Percentiles rank a stretch among this genome's conserved stretches.
Evolutionary conservation across 208 protist species (phyloP).

Genomic region (Jaenimonas drosophilae): DNA sequence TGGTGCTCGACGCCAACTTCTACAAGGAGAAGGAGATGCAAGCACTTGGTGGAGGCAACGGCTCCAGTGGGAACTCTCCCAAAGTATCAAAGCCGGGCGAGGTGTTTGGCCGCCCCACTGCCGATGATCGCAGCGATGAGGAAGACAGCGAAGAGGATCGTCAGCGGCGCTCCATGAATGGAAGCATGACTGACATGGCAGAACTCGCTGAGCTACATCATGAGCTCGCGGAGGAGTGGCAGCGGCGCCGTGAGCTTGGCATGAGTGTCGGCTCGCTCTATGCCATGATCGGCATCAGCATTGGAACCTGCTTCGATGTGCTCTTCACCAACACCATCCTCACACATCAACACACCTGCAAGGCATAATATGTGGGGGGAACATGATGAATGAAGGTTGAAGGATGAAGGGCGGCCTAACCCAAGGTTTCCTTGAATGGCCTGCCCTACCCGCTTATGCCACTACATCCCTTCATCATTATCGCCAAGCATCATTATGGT

Average conservation of each 20-base stretch:
- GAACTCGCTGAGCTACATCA: neutral
- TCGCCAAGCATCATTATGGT: no score
- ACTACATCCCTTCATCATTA: no score
- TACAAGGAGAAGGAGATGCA: neutral
- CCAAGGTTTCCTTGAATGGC: no score
- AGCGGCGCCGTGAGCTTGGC: conserved; percentile 59
- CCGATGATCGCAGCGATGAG: neutral
- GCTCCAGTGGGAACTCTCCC: no score
- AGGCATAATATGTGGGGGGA: no score
- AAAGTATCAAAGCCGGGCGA: neutral
- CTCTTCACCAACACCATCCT: conserved; percentile 73
- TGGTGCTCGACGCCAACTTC: neutral
- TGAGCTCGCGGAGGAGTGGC: conserved; percentile 21
- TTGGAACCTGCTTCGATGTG: conserved; percentile 52
- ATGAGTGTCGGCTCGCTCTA: conserved; percentile 81
- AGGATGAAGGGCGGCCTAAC: no score
- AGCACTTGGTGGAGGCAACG: neutral
- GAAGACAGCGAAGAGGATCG: conserved; percentile 2
- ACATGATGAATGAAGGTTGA: no score
- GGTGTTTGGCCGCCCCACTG: neutral
- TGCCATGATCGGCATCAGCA: conserved; percentile 67
- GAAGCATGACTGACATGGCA: neutral
- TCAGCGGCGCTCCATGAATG: no score
- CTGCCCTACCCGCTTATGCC: no score
- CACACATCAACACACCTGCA: conserved; percentile 6